Base-by-base conservation (phyloP, 345 rosid species). In the Acer saccharum region DNA sequence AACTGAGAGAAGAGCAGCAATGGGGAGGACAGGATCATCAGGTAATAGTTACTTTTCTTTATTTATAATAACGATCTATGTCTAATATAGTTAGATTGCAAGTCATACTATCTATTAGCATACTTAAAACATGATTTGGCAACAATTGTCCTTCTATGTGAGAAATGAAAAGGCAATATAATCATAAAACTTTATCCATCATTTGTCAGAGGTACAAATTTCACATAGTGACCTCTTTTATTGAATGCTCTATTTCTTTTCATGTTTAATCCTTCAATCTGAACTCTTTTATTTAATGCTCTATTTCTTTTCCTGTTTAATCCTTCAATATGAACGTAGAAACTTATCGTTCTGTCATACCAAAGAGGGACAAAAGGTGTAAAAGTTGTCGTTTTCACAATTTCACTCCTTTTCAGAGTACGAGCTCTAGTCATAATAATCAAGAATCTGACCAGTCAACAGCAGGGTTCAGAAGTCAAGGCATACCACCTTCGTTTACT, bases 1-100 rank as follows among this genome's bases (percentile, higher is more conserved):
- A 91, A 72, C 77, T 93, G 80, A 86, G 80, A 77, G 97, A 92
- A 77, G 88, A 86, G 77, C 85, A 73, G 64, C 92, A 83, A 54
- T 44, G 83, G 68, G 83, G 81, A 27, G 89, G 84, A 71, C 68
- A 39, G 60, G 71, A 84, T 86, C 94, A 87, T 86, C 94, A 87
- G 92, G 98, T 92, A 81, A 11, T 50, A 46, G 35, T 50, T 65
- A 63, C 46, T 16, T 27, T 39, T 70, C 13, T 72, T n/a, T 69
- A 73, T 10, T 11, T 70, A 23, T 57, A 64, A 32, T 6, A 9
- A 72, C 44, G n/a, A 76, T 21, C 27, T 43, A 52, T 13, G 35
- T 67, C n/a, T 69, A 7, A 52, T 39, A 27, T 9, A 73, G 67
- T 21, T 55, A 62, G n/a, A 57, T 44, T 18, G 23, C 20, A 25